Base-by-base conservation (phyloP, 257 asterid genomes). In the Jacaranda mimosifolia region DNA sequence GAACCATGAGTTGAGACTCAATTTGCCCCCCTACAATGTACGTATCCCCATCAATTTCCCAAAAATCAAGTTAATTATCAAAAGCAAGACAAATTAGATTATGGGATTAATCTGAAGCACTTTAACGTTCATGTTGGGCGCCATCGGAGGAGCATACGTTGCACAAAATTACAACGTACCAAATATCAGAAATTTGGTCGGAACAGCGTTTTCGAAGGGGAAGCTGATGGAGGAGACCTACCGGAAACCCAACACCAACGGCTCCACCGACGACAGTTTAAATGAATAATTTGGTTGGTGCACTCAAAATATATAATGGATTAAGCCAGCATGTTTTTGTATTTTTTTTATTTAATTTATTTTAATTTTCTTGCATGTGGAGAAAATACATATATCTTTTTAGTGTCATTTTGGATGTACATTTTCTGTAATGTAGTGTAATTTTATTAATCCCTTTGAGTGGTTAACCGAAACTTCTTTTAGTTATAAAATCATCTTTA, bases 81-180 rank as follows among this genome's bases (percentile, higher is more conserved):
- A 38, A n/a, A 11, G 26, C 63, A 36, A 43, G 15, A 18, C 0
- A 70, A n/a, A 73, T n/a, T n/a, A n/a, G n/a, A 48, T 26, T 10
- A 74, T 74, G 78, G 78, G 49, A 10, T 60, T 74, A 21, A 60
- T 62, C 38, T 46, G 78, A 62, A 43, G 78, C 35, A 9, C 40
- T 3, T 63, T 74, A 4, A 55, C 48, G 36, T 46, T 62, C 12
- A 62, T 74, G 62, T 12, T 74, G 26, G 78, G 70, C 36, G 51
- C 63, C 51, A 51, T 62, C 10, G 79, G 78, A 9, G 82, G 78
- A 71, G 71, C 75, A 4, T 79, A 72, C 60, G 43, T 79, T 43
- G 82, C 82, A n/a, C 82, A 79, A 70, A 71, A 79, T 19, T 72
- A 79, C 65, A 53, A 72, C 6, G 53, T 79, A 11, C 82, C 78